Conservation (phyloP, 2,329 filamentous ascomycete species). For the Stachybotrys elegans region DNA sequence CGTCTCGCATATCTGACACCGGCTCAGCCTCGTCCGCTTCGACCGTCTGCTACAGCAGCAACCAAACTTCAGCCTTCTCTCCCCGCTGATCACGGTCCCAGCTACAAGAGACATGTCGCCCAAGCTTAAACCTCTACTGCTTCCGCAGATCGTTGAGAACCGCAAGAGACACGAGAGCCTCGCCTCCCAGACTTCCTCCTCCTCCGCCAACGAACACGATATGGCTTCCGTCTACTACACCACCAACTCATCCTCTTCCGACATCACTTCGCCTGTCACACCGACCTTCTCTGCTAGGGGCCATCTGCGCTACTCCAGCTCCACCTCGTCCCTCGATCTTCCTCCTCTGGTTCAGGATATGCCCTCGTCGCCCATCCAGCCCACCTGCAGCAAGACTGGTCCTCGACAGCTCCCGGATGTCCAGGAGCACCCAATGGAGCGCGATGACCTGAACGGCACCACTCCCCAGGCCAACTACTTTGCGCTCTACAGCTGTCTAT, state of each 20-base stretch:
- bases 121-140: slow-evolving; percentile 46
- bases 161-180: slow-evolving; percentile 32
- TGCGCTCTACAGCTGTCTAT: slow-evolving; percentile 63
- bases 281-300: slow-evolving; percentile 64
- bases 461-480: slow-evolving; percentile 39
- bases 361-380: slow-evolving; percentile 47
- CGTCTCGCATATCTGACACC: too few relatives aligned
- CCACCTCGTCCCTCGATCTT: slow-evolving; percentile 71
- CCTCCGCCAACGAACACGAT: neutral
- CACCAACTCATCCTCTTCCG: slow-evolving; percentile 56
- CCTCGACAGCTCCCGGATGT: slow-evolving; percentile 75
- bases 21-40: too few relatives aligned
- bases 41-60: too few relatives aligned
- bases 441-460: slow-evolving; percentile 51
- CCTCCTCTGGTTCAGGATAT: slow-evolving; percentile 40
- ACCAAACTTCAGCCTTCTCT: too few relatives aligned
- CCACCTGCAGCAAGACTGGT: slow-evolving; percentile 41
- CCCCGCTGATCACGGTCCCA: too few relatives aligned
- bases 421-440: slow-evolving; percentile 74
- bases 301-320: slow-evolving; percentile 65
- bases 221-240: slow-evolving; percentile 32
- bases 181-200: slow-evolving; percentile 27
- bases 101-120: slow-evolving; percentile 44
- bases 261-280: slow-evolving; percentile 64
- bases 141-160: slow-evolving; percentile 50